A percentile compares a stretch with the other conserved stretches of the same genome.
These are phyloP conservation scores for Rhytidiadelphus loreus DNA, from an alignment of 225 moss, liverwort and hornwort species.

Conservation along the genomic window DNA sequence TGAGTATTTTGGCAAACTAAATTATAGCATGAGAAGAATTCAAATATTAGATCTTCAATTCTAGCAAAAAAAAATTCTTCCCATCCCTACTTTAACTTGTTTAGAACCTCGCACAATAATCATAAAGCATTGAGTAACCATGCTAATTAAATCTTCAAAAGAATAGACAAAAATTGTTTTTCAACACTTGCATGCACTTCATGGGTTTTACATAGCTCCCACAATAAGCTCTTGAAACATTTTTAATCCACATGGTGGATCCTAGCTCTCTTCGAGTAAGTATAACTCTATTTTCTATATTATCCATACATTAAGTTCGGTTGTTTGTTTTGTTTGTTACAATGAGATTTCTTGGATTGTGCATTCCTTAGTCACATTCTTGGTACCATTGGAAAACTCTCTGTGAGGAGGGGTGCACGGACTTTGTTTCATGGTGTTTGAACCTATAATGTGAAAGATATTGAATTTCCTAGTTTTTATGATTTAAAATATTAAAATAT, in stretches of 20 bases:
- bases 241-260: rapidly evolving
- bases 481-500: too few species aligned
- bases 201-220: rapidly evolving
- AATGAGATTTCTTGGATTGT: too few species aligned
- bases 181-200: not conserved
- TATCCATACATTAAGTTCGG: too few species aligned
- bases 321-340: too few species aligned
- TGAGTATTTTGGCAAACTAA: not conserved
- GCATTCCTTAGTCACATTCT: too few species aligned
- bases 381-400: too few species aligned
- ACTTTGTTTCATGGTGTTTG: too few species aligned
- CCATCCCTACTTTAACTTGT: not conserved
- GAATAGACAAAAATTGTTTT: not conserved
- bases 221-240: not conserved
- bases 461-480: too few species aligned
- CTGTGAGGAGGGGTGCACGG: too few species aligned
- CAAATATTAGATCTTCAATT: not conserved
- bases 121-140: not conserved
- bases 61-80: too few species aligned
- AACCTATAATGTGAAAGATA: too few species aligned
- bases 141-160: not conserved
- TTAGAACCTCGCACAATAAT: rapidly evolving
- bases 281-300: not conserved
- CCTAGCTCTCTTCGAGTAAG: rapidly evolving
- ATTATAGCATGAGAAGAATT: not conserved